A percentile compares a stretch with the other conserved stretches of the same genome.
phyloP scores from a whole-genome alignment of 73 alveolate species.

The Tetrahymena elliotti region DNA sequence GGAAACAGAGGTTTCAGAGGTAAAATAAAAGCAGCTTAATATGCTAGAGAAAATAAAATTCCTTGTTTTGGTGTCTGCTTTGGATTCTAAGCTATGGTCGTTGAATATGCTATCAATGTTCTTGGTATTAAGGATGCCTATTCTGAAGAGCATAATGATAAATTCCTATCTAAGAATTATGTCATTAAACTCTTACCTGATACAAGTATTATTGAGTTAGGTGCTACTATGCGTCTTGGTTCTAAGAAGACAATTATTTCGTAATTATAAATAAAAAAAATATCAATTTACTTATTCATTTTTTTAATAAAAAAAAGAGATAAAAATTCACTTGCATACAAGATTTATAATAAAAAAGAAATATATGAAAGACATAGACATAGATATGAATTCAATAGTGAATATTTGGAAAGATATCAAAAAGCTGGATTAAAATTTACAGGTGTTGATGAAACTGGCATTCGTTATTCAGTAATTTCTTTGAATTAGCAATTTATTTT shows the following conservation, averaged over 20 bases:
- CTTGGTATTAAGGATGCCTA: slow-evolving; percentile 41
- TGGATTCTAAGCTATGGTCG: slow-evolving; percentile 54
- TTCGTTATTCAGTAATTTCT: slow-evolving; percentile 46
- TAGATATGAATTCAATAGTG: slow-evolving; percentile 59
- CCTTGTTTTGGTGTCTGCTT: slow-evolving; percentile 49
- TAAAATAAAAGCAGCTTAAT: slow-evolving; percentile 35
- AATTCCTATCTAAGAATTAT: background rate
- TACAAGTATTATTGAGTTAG: background rate
- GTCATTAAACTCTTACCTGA: background rate
- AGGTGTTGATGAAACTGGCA: slow-evolving; percentile 41
- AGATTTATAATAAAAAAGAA: slow-evolving; percentile 15
- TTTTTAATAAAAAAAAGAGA: background rate
- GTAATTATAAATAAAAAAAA: background rate
- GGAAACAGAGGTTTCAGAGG: slow-evolving; percentile 53
- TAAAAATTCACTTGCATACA: slow-evolving; percentile 43
- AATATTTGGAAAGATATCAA: slow-evolving; percentile 6
- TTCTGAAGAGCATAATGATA: slow-evolving; percentile 35
- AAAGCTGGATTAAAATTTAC: slow-evolving; percentile 49
- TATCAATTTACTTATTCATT: background rate
- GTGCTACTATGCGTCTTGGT: slow-evolving; percentile 73
- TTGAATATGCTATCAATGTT: slow-evolving; percentile 52
- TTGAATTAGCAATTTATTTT: no score
- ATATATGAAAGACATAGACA: slow-evolving; percentile 61
- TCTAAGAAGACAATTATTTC: slow-evolving; percentile 17
- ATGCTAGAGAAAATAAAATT: slow-evolving; percentile 42